Base-by-base conservation (phyloP, 352 stramenopile genomes). In the Pythium graminicola region DNA sequence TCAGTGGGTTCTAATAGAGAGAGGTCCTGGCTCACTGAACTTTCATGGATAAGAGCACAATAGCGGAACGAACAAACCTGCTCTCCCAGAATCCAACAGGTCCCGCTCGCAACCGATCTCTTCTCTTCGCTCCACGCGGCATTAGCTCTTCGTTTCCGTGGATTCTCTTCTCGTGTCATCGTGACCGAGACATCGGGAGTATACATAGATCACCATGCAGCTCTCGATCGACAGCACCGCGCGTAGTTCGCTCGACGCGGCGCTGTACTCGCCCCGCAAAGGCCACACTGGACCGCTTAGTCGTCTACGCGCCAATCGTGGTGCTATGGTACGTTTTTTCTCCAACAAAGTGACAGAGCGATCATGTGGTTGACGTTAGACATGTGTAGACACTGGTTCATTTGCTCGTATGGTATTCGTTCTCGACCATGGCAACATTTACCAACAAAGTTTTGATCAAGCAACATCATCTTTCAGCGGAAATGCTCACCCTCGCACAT, bases 391-490 rank as follows among this genome's bases (percentile, higher is more conserved):
- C 68, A 7, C 54, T 74, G 32, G 50, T 65, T 22, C 54, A 74
- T 41, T 45, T 93, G 40, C 36, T 67, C 40, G 63, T 83, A 31
- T 93, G 82, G 82, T 91, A 93, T 50, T 69, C 82, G 50, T 93
- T 93, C 66, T 91, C 82, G 50, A 81, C 78, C 10, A 64, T 62
- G 5, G 64, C 80, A 41, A 93, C 82, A 17, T 93, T 93, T 62
- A 91, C 77, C 19, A 93, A 93, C 64, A 91, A 89, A 41, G 67
- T 85, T 31, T 54, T 93, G 44, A 90, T 93, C 67, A 93, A 93
- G 61, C 72, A 93, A 67, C 70, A 93, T 53, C 80, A 89, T 43
- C 68, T 93, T 19, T 89, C 81, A 42, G 81, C 78, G 26, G 81
- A 91, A 57, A 86, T 86, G 74, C 73, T 93, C 57, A 92, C 80